These are phyloP conservation scores for Hylodesmum podocarpum DNA, from an alignment of 306 rosid species.

Conservation along the genomic window DNA sequence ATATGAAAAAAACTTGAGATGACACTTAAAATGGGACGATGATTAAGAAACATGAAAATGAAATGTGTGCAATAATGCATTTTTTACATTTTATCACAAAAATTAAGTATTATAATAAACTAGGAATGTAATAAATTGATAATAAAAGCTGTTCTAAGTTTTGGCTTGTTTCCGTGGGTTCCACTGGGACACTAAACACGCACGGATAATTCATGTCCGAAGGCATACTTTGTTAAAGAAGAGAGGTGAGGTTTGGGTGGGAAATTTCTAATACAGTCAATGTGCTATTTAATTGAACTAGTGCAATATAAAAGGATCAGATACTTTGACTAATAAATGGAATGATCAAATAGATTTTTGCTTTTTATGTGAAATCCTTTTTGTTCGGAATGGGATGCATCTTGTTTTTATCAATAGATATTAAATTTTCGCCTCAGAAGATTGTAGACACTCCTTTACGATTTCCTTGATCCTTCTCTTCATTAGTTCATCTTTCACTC, in stretches of 20 bases:
- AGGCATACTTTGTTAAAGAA: background rate
- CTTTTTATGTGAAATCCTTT: background rate
- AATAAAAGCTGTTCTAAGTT: background rate
- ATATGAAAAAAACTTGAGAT: too few species aligned
- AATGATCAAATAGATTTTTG: conserved; percentile 1
- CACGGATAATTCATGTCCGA: background rate
- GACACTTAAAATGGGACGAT: too few species aligned
- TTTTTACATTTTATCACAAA: background rate
- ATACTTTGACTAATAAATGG: background rate
- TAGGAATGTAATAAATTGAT: background rate
- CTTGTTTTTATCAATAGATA: background rate
- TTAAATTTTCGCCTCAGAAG: conserved; percentile 34
- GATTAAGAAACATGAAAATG: background rate
- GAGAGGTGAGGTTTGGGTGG: background rate
- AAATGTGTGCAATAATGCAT: background rate
- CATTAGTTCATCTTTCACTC: conserved; percentile 77
- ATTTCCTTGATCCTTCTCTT: conserved; percentile 74
- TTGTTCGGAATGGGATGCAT: background rate
- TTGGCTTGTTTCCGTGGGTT: background rate
- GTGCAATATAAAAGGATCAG: background rate
- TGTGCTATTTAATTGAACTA: background rate
- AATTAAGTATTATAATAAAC: background rate
- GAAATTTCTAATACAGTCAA: background rate
- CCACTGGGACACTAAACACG: background rate
- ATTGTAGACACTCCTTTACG: conserved; percentile 60